Evolutionary conservation across 2,329 filamentous ascomycete genomes (phyloP).

Genomic region (Plenodomus tracheiphilus): DNA sequence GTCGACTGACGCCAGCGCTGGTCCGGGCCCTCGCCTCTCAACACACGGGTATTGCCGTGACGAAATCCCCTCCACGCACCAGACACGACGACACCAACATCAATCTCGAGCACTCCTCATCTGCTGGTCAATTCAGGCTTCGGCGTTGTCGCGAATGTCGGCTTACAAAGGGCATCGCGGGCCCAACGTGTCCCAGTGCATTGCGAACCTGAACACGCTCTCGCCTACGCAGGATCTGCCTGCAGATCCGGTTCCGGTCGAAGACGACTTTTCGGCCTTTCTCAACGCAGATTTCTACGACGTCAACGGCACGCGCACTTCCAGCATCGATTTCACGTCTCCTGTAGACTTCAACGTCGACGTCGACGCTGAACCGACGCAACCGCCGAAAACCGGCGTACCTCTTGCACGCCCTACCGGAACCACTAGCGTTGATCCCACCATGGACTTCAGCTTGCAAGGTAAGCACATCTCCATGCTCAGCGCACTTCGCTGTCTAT

Average conservation of each 20-base stretch:
- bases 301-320: constrained; percentile 59
- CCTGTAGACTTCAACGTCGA: constrained; percentile 35
- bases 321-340: constrained; percentile 28
- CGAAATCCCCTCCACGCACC: constrained; percentile 18
- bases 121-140: constrained; percentile 10
- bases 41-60: constrained; percentile 11
- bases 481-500: constrained; percentile 6
- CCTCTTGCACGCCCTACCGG: constrained; percentile 17
- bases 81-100: constrained; percentile 6
- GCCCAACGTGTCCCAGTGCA: constrained; percentile 87
- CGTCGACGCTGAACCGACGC: constrained; percentile 25
- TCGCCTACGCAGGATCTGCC: constrained; percentile 47
- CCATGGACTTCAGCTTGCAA: constrained; percentile 42
- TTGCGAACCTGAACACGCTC: constrained; percentile 80
- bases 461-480: constrained; percentile 30
- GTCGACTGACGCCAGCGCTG: constrained; percentile 10
- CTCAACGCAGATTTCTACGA: constrained; percentile 64
- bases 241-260: constrained; percentile 45
- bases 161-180: constrained; percentile 75
- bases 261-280: constrained; percentile 58
- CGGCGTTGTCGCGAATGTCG: constrained; percentile 59
- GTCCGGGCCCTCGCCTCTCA: constrained; percentile 16
- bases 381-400: constrained; percentile 14
- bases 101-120: constrained; percentile 15
- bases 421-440: constrained; percentile 22